Conservation (phyloP, 768 basidiomycete genomes). For the Boletus rufocinnamomeus region DNA sequence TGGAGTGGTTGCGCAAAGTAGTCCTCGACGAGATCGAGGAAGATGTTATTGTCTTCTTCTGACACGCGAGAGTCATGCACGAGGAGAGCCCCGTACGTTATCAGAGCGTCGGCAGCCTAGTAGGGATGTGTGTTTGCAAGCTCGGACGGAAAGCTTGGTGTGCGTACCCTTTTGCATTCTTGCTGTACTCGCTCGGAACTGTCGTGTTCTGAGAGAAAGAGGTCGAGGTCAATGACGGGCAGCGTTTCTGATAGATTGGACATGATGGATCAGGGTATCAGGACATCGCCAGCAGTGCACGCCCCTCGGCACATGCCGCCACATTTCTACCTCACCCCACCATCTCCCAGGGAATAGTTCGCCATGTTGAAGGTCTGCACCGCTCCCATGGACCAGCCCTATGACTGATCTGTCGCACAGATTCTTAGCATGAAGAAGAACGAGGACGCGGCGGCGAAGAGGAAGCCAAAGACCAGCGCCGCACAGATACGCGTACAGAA, state of each 20-base stretch:
- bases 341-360: conserved; percentile 13
- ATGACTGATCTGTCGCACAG: conserved; percentile 43
- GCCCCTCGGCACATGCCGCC: conserved; percentile 35
- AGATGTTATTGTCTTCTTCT: conserved; percentile 76
- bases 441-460: conserved; percentile 96
- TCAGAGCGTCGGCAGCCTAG: conserved; percentile 80
- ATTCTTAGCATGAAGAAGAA: conserved; percentile 99
- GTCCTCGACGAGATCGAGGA: conserved; percentile 90
- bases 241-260: conserved; percentile 52
- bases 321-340: conserved; percentile 26
- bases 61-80: conserved; percentile 83
- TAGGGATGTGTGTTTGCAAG: neutral
- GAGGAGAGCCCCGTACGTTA: conserved; percentile 83
- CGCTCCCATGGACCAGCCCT: neutral
- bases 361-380: conserved; percentile 47
- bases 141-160: neutral
- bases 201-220: conserved; percentile 53
- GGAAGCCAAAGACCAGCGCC: conserved; percentile 97
- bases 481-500: conserved; percentile 99
- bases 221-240: conserved; percentile 76
- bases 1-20: conserved; percentile 79
- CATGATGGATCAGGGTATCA: conserved; percentile 25
- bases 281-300: neutral
- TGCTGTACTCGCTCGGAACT: conserved; percentile 48
- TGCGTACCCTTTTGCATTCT: conserved; percentile 67